phyloP scores from a whole-genome alignment of 495 filamentous ascomycete genomes.

The Podospora pseudopauciseta region DNA sequence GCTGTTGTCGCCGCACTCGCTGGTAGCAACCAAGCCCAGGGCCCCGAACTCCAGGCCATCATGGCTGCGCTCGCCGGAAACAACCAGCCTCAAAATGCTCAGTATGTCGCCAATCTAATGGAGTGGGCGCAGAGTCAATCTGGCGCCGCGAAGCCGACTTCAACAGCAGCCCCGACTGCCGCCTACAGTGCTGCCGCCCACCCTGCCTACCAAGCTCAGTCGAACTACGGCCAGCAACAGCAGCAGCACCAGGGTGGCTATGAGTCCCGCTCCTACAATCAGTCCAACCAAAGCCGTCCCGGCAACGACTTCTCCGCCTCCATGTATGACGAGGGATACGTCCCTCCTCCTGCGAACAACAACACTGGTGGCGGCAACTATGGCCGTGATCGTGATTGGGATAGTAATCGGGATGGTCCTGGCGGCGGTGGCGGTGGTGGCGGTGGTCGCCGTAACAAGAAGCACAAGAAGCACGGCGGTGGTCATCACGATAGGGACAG shows the following conservation, averaged over 20 bases:
- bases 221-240: not conserved
- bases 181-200: conserved; percentile 5
- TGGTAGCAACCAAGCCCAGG: not conserved
- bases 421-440: not conserved
- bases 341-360: conserved; percentile 11
- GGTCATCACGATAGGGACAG: conserved; percentile 4
- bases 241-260: not conserved
- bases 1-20: not conserved
- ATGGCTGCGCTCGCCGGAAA: conserved; percentile 19
- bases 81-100: conserved; percentile 19
- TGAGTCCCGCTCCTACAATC: conserved; percentile 9
- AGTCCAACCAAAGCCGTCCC: conserved; percentile 16
- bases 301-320: conserved; percentile 16
- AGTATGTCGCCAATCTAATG: conserved; percentile 26
- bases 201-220: not conserved
- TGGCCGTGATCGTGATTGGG: conserved; percentile 15
- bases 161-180: not conserved
- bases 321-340: conserved; percentile 6
- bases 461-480: conserved; percentile 11
- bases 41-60: conserved; percentile 18
- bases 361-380: conserved; percentile 16
- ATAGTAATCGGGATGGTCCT: conserved; percentile 24
- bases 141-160: not conserved
- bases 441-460: conserved; percentile 6
- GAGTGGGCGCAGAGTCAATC: conserved; percentile 20